Conservation (phyloP, 2,329 filamentous ascomycete genomes). For the Aspergillus aculeatus region DNA sequence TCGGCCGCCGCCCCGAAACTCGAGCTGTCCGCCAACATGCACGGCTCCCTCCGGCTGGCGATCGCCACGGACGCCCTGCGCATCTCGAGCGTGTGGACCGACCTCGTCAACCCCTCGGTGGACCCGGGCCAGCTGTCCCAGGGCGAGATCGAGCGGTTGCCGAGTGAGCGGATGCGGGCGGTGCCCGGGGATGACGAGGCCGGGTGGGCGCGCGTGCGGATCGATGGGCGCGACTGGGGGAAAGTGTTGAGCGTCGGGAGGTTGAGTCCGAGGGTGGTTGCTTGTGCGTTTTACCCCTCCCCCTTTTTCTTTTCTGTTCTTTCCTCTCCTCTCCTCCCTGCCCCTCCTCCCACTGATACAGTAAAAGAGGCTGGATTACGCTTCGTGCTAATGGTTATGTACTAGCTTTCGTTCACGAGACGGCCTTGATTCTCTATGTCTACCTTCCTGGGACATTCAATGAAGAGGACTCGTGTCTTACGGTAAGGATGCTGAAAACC, state of each 20-base stretch:
- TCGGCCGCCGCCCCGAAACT: constrained; percentile 58
- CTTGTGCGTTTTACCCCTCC: constrained; percentile 57
- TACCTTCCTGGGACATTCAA: constrained; percentile 44
- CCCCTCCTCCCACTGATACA: no score
- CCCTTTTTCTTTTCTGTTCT: no score
- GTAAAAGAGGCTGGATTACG: no score
- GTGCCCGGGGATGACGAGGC: constrained; percentile 68
- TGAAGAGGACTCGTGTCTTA: constrained; percentile 47
- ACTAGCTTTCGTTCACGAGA: constrained; percentile 47
- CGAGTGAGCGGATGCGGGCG: constrained; percentile 72
- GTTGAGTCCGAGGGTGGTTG: constrained; percentile 86
- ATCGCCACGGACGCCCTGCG: constrained; percentile 80
- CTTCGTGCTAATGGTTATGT: no score
- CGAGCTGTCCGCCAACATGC: constrained; percentile 90
- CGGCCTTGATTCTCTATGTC: constrained; percentile 47
- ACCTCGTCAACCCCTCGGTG: constrained; percentile 80
- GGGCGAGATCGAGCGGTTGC: constrained; percentile 68
- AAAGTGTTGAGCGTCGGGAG: constrained; percentile 89
- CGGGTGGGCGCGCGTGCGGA: constrained; percentile 82
- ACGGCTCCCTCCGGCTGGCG: constrained; percentile 76
- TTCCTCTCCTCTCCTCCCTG: no score
- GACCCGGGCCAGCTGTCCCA: constrained; percentile 73
- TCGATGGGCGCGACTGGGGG: constrained; percentile 94
- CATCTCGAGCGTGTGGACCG: constrained; percentile 82
- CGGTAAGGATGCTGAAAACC: constrained; percentile 33